Conservation (phyloP, 345 rosid genomes). For the Lagerstroemia speciosa region DNA sequence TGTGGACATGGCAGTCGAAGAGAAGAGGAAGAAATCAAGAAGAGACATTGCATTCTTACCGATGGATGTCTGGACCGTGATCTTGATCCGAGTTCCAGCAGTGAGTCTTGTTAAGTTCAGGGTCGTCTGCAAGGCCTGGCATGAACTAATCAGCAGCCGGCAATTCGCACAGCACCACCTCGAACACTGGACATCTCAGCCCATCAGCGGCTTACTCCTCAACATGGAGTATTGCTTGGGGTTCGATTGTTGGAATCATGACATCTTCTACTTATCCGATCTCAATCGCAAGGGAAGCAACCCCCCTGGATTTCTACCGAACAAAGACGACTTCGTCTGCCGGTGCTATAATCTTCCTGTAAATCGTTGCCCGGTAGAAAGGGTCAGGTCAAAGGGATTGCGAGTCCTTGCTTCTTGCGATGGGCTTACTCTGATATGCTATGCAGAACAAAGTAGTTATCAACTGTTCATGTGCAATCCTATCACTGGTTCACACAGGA, state of each 20-base stretch:
- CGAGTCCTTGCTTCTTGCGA: not conserved
- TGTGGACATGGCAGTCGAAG: not conserved
- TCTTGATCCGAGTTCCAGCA: not conserved
- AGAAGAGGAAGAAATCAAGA: not conserved
- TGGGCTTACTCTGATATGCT: not conserved
- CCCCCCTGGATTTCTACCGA: not conserved
- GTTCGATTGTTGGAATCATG: too few relatives aligned
- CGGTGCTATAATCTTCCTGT: too few relatives aligned
- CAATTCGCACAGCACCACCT: not conserved
- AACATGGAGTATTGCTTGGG: too few relatives aligned
- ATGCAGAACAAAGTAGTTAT: not conserved
- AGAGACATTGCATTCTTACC: not conserved
- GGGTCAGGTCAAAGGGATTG: too few relatives aligned
- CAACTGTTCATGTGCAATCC: not conserved
- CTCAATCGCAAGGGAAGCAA: not conserved
- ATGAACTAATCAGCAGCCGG: not conserved
- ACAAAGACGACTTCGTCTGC: too few relatives aligned
- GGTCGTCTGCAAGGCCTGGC: not conserved
- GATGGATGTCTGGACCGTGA: not conserved
- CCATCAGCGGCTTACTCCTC: too few relatives aligned
- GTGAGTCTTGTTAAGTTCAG: not conserved
- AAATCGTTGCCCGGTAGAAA: too few relatives aligned
- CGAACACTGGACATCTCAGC: not conserved
- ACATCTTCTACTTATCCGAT: not conserved
- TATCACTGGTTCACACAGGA: not conserved